Evolutionary conservation across 73 alveolate genomes (phyloP).

Genomic region (Durusdinium trenchii): DNA sequence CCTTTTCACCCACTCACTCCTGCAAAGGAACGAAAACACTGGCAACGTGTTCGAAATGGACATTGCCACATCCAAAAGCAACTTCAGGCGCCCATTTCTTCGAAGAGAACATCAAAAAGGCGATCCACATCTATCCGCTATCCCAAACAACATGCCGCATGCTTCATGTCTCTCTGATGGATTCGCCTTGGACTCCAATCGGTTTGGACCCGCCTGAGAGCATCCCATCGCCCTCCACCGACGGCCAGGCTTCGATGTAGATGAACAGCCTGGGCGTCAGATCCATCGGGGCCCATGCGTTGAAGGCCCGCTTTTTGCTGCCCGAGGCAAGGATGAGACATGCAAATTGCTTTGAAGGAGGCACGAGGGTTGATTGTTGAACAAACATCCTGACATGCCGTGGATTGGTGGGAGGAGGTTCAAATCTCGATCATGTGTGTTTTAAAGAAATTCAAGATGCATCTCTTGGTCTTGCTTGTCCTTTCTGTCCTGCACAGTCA

Average conservation of each 20-base stretch:
- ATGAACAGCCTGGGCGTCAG: slow-evolving; percentile 36
- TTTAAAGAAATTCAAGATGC: too few relatives aligned
- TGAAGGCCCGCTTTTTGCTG: not conserved
- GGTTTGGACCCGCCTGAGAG: slow-evolving; percentile 51
- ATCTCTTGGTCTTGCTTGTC: too few relatives aligned
- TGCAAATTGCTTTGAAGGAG: not conserved
- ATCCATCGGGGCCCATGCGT: not conserved
- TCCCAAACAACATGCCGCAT: not conserved
- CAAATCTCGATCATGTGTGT: slow-evolving; percentile 22
- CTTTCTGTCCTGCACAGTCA: too few relatives aligned
- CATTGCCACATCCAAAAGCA: too few relatives aligned
- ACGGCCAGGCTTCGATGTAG: slow-evolving; percentile 76
- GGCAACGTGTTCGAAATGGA: too few relatives aligned
- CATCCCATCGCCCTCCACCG: slow-evolving; percentile 84
- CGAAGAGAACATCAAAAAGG: not conserved
- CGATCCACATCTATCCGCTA: not conserved
- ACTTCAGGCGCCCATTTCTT: too few relatives aligned
- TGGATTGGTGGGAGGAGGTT: not conserved
- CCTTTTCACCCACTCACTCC: too few relatives aligned
- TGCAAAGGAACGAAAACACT: too few relatives aligned
- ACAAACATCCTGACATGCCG: not conserved
- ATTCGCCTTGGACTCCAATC: not conserved
- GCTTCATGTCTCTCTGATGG: not conserved
- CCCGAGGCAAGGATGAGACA: not conserved
- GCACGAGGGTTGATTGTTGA: not conserved